Conservation (phyloP, 192 early-diverging fungal species). For the Mortierella claussenii region DNA sequence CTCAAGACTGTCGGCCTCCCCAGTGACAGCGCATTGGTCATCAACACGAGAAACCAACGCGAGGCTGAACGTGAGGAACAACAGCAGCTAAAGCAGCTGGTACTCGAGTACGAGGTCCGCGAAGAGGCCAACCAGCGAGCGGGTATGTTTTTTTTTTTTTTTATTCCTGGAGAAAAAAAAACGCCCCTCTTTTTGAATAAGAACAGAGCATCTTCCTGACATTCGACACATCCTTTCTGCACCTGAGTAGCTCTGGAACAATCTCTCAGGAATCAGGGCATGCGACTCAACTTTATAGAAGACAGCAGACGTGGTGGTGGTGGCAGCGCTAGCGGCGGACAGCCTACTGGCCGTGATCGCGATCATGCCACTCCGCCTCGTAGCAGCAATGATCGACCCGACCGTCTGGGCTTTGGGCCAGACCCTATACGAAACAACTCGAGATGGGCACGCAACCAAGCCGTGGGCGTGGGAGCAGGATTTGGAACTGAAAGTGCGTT, state of each 20-base stretch:
- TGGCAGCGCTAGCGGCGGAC: too few species aligned
- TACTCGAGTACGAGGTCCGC: slow-evolving; percentile 89
- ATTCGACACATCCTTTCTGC: neutral
- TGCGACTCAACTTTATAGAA: slow-evolving; percentile 40
- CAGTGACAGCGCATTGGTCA: slow-evolving; percentile 82
- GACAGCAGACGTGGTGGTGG: slow-evolving; percentile 32
- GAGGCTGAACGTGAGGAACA: slow-evolving; percentile 91
- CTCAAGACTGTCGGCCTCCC: slow-evolving; percentile 82
- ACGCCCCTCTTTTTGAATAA: too few species aligned
- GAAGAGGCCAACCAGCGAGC: slow-evolving; percentile 67
- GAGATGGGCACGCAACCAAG: slow-evolving; percentile 47
- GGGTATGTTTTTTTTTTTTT: slow-evolving; percentile 23
- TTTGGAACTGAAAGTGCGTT: slow-evolving; percentile 49
- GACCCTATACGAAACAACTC: slow-evolving; percentile 25
- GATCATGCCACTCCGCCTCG: neutral
- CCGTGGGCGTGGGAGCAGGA: slow-evolving; percentile 49
- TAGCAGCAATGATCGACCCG: slow-evolving; percentile 4
- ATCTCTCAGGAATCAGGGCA: slow-evolving; percentile 42
- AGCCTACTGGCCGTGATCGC: neutral
- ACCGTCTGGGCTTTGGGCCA: slow-evolving; percentile 12
- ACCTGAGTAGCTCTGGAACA: slow-evolving; percentile 34
- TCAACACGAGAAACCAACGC: slow-evolving; percentile 84
- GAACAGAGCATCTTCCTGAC: neutral
- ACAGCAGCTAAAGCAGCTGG: slow-evolving; percentile 89
- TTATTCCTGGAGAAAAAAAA: too few species aligned